A percentile compares a stretch with the other conserved stretches of the same genome.
phyloP scores from a whole-genome alignment of 2,329 filamentous ascomycete species.

The Geosmithia putterillii region DNA sequence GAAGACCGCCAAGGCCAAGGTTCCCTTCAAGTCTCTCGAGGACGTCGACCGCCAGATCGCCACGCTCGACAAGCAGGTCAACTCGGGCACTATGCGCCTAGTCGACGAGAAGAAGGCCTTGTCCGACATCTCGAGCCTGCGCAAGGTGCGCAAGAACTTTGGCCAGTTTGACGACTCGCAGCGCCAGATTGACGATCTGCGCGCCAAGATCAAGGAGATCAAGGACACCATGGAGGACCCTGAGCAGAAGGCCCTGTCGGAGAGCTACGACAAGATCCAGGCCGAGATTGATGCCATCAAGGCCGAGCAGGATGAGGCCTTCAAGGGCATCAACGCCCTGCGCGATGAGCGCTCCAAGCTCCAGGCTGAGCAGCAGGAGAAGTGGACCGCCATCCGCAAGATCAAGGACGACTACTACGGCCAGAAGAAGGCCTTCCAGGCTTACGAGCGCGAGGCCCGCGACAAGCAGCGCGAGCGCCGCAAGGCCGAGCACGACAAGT shows the following conservation, averaged over 20 bases:
- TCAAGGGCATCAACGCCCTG: slow-evolving; percentile 75
- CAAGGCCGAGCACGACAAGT: slow-evolving; percentile 67
- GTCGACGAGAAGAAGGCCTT: slow-evolving; percentile 96
- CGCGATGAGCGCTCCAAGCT: slow-evolving; percentile 78
- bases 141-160: slow-evolving; percentile 88
- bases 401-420: slow-evolving; percentile 83
- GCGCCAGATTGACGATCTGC: slow-evolving; percentile 80
- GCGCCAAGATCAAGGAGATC: slow-evolving; percentile 77
- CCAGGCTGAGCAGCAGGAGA: slow-evolving; percentile 76
- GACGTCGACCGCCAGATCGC: slow-evolving; percentile 79
- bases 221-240: slow-evolving; percentile 86
- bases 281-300: slow-evolving; percentile 83
- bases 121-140: slow-evolving; percentile 66
- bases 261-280: slow-evolving; percentile 76
- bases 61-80: slow-evolving; percentile 71
- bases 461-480: slow-evolving; percentile 65
- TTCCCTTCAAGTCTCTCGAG: slow-evolving; percentile 76
- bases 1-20: slow-evolving; percentile 70
- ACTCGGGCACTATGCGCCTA: slow-evolving; percentile 82
- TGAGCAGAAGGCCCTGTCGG: slow-evolving; percentile 76
- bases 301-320: slow-evolving; percentile 80
- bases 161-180: slow-evolving; percentile 71
- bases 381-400: slow-evolving; percentile 69
- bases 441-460: slow-evolving; percentile 75
- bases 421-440: slow-evolving; percentile 67